Evolutionary conservation across 331 rosid species (phyloP), one percentile per base, ranked within the genome.

Genomic region (Pyracantha coccinea): DNA sequence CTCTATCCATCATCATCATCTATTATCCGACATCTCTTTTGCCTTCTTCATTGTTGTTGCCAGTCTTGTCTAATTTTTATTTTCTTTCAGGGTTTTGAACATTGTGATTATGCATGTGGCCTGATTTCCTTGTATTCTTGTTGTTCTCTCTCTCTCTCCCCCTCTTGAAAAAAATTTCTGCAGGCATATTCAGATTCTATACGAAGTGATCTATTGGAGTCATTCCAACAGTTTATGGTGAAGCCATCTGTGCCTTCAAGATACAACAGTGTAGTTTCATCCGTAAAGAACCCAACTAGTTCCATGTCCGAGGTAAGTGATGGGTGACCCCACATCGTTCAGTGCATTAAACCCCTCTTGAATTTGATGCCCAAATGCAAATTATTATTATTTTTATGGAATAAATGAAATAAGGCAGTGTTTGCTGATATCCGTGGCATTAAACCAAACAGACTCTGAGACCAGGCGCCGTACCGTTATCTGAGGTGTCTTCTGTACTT

Each of bases 301-400:
- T 35, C 85, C 58, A 33, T 79, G 77, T 45, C 85, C 2, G 82
- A 85, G 83, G 91, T 86, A 81, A 81, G 77, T 31, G 45, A 74
- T 65, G 38, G 63, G 62, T 57, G 71, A 35, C 11, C 41, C 38
- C 54, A 28, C 29, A 13, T 14, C 16, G 73, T 72, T 14, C 65
- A 67, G 59, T 55, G 59, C 38, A 57, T 17, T 41, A 29, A 21
- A 35, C 52, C 21, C 54, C 31, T 29, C 29, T 23, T 59, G 65
- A 13, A 59, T 59, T 24, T 59, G 38, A 69, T 47, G 74, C 17
- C 65, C 15, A 7, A 20, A 11, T 71, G 64, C 74, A 50, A 53
- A 29, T 12, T 23, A 24, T 11, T 5, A n/a, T 55, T 55, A n/a
- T 7, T 57, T 72, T 72, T 33, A 3, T 16, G 9, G 27, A 35